Percentiles rank a stretch among this genome's conserved stretches.
Conservation (phyloP, 2,329 filamentous ascomycete species). For the Scortechinia acanthostroma region DNA sequence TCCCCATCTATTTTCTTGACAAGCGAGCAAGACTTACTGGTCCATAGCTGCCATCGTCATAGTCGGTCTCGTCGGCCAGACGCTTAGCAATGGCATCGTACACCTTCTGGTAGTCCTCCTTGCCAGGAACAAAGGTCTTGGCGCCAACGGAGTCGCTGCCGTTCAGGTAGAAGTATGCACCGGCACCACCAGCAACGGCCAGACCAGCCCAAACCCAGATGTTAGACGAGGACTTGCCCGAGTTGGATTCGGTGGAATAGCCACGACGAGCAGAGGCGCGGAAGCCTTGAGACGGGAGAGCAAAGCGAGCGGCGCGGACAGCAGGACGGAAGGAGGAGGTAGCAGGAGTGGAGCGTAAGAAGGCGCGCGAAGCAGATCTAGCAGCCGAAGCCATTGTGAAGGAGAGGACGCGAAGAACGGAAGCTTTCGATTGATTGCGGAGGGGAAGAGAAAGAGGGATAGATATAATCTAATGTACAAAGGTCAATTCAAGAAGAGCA, state of each 20-base stretch:
- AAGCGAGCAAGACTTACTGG: conserved; percentile 32
- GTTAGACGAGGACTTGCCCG: conserved; percentile 35
- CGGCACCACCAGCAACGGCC: conserved; percentile 52
- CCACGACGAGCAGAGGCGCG: conserved; percentile 63
- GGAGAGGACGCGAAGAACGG: no score
- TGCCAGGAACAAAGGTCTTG: conserved; percentile 65
- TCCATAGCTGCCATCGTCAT: conserved; percentile 93
- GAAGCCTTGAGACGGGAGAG: conserved; percentile 57
- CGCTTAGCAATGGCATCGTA: conserved; percentile 78
- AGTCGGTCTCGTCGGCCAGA: conserved; percentile 84
- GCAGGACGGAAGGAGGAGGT: conserved; percentile 9
- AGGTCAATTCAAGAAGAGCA: not conserved
- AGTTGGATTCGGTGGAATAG: conserved; percentile 67
- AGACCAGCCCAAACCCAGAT: conserved; percentile 52
- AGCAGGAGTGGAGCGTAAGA: not conserved
- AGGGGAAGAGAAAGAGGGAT: not conserved
- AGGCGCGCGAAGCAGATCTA: not conserved
- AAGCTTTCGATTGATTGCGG: not conserved
- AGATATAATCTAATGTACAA: no score
- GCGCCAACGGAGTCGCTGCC: conserved; percentile 36
- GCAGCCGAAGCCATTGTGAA: not conserved
- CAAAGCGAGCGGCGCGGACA: conserved; percentile 49
- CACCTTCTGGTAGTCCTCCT: conserved; percentile 89
- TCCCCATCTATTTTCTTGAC: not conserved
- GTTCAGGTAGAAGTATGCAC: conserved; percentile 57